These are phyloP conservation scores for Dothiorella sarmentorum DNA, from an alignment of 2,329 filamentous ascomycete species.

Conservation along the genomic window DNA sequence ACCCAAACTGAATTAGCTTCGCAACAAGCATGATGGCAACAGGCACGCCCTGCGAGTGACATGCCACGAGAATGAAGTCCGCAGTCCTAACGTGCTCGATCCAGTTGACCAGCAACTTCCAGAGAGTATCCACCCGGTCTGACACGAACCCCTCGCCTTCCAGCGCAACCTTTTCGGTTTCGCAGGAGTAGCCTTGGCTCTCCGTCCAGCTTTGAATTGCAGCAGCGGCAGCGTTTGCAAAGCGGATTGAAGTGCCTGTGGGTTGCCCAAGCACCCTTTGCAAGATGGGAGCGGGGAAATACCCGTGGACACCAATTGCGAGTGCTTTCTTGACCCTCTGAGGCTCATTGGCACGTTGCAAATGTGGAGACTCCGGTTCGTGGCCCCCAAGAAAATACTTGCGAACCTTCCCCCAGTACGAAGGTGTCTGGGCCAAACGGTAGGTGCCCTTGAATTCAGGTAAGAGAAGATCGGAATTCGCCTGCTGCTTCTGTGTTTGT, in stretches of 20 bases:
- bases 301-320: slow-evolving; percentile 90
- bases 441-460: slow-evolving; percentile 70
- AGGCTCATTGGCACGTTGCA: slow-evolving; percentile 65
- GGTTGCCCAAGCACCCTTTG: slow-evolving; percentile 92
- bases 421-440: slow-evolving; percentile 42
- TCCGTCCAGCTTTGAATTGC: slow-evolving; percentile 82
- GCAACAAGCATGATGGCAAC: slow-evolving; percentile 89
- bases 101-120: slow-evolving; percentile 93
- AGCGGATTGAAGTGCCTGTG: slow-evolving; percentile 90
- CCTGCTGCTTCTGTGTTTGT: slow-evolving; percentile 26
- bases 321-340: slow-evolving; percentile 79
- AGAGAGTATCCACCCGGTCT: slow-evolving; percentile 85
- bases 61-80: slow-evolving; percentile 87
- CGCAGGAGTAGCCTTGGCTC: slow-evolving; percentile 66
- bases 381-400: slow-evolving; percentile 39
- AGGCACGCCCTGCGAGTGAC: slow-evolving; percentile 92
- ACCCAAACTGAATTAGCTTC: slow-evolving; percentile 86
- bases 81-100: slow-evolving; percentile 83
- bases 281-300: slow-evolving; percentile 83
- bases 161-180: slow-evolving; percentile 89
- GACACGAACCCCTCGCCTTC: slow-evolving; percentile 92
- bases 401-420: slow-evolving; percentile 44
- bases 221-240: slow-evolving; percentile 80
- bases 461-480: slow-evolving; percentile 61
- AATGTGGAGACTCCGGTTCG: slow-evolving; percentile 60